phyloP scores from a whole-genome alignment of 805 yeast species.

The Pichia thaimueangensis region DNA sequence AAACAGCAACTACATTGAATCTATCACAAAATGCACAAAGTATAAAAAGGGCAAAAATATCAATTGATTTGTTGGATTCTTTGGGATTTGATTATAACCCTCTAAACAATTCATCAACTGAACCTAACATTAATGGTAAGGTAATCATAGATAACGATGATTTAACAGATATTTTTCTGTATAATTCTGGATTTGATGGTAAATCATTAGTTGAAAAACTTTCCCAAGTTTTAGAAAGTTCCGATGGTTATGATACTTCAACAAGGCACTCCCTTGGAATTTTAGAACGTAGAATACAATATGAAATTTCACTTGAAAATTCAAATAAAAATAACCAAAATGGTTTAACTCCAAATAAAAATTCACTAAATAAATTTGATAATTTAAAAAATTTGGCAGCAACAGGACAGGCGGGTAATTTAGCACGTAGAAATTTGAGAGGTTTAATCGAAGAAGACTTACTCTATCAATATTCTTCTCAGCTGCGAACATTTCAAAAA shows the following conservation, averaged over 20 bases:
- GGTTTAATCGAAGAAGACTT: constrained; percentile 57
- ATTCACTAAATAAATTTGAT: constrained; percentile 6
- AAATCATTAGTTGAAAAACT: constrained; percentile 8
- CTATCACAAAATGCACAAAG: constrained; percentile 4
- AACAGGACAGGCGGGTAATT: constrained; percentile 37
- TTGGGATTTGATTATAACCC: constrained; percentile 8
- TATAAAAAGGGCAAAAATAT: constrained; percentile 7
- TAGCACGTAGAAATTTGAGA: constrained; percentile 53
- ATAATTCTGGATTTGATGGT: constrained; percentile 6
- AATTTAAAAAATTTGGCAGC: constrained; percentile 28
- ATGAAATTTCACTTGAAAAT: constrained; percentile 3
- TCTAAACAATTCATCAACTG: not conserved
- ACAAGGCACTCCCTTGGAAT: constrained; percentile 26
- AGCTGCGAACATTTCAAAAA: constrained; percentile 38
- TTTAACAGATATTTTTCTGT: not conserved
- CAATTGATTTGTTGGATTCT: constrained; percentile 11
- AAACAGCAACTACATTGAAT: not conserved
- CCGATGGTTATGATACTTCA: constrained; percentile 34
- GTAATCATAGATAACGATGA: not conserved
- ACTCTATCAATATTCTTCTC: constrained; percentile 47
- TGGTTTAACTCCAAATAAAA: not conserved
- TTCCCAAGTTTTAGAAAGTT: constrained; percentile 10
- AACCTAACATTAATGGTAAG: not conserved
- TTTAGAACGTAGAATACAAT: constrained; percentile 21
- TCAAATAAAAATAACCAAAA: not conserved